A percentile compares a stretch with the other conserved stretches of the same genome.
Conservation (phyloP, 768 basidiomycete genomes). For the Erythrobasidium yunnanense region DNA sequence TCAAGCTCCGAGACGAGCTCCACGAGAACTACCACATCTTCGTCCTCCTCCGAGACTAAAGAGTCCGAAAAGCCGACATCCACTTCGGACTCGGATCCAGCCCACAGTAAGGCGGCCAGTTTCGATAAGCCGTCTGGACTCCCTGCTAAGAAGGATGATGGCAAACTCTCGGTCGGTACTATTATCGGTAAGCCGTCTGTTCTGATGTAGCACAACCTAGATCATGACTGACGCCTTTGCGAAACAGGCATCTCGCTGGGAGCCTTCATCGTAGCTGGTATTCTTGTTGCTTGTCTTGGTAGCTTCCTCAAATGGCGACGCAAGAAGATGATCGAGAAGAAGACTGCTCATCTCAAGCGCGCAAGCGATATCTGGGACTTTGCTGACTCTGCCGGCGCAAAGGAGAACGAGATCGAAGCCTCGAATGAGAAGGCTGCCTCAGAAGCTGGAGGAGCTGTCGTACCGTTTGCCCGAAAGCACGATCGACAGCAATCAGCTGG, state of each 20-base stretch:
- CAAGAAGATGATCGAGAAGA: neutral
- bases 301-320: slow-evolving; percentile 1
- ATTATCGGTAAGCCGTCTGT: slow-evolving; percentile 16
- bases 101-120: neutral
- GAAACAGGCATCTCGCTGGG: slow-evolving; percentile 13
- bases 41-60: neutral
- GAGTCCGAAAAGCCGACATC: neutral
- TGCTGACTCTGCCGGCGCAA: neutral
- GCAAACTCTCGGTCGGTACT: neutral
- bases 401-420: neutral
- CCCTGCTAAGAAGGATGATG: neutral
- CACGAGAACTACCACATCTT: neutral
- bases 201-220: neutral
- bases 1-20: neutral
- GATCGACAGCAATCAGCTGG: slow-evolving; percentile 1
- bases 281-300: neutral
- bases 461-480: neutral
- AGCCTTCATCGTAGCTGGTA: slow-evolving; percentile 10
- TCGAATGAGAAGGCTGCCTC: slow-evolving; percentile 12
- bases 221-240: neutral
- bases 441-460: neutral
- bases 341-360: neutral
- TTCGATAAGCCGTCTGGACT: neutral
- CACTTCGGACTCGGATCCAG: neutral
- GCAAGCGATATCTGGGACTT: slow-evolving; percentile 12